Conservation (phyloP, 495 filamentous ascomycete genomes). For the Rhypophila decipiens region DNA sequence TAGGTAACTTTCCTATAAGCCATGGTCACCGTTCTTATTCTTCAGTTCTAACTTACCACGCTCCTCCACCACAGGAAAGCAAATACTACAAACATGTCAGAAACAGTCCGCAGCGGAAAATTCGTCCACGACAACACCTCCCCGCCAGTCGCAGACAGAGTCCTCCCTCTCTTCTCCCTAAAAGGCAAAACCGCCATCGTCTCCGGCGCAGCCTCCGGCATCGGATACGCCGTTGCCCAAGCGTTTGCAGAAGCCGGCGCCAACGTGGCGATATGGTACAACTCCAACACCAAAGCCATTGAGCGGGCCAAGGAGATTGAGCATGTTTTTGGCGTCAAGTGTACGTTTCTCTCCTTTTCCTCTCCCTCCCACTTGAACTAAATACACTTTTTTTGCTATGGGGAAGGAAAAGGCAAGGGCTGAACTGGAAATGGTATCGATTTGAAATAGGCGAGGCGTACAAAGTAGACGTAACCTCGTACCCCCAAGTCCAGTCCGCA, state of each 20-base stretch:
- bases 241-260: constrained; percentile 75
- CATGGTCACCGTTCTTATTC: too few relatives aligned
- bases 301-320: constrained; percentile 69
- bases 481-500: constrained; percentile 50
- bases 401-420: neutral
- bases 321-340: constrained; percentile 70
- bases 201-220: constrained; percentile 74
- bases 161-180: constrained; percentile 77
- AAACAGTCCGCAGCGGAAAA: constrained; percentile 42
- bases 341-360: constrained; percentile 35
- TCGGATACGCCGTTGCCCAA: constrained; percentile 71
- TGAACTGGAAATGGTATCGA: neutral
- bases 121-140: constrained; percentile 57
- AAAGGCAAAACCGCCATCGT: constrained; percentile 81
- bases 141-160: constrained; percentile 52
- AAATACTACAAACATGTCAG: constrained; percentile 32
- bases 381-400: too few relatives aligned
- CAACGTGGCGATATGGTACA: constrained; percentile 85
- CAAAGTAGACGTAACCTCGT: constrained; percentile 59
- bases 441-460: constrained; percentile 62
- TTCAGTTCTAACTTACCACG: neutral
- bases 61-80: neutral
- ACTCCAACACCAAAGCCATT: constrained; percentile 64
- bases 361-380: too few relatives aligned
- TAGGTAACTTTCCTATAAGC: too few relatives aligned